Conservation (phyloP, 805 yeast genomes). For the Kodamaea leandrae region DNA sequence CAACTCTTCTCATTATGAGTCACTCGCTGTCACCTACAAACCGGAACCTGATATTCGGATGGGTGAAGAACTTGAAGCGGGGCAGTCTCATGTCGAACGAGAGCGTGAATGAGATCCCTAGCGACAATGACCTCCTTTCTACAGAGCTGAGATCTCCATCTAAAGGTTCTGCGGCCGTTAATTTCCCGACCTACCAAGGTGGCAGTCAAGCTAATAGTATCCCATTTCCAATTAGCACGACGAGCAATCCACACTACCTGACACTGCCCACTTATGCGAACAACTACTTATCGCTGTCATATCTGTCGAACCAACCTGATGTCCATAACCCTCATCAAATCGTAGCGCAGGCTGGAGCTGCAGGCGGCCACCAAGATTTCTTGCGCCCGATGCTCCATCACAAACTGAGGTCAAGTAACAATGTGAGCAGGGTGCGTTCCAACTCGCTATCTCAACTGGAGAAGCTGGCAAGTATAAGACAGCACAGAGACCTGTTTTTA, state of each 20-base stretch:
- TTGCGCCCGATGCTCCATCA: conserved; percentile 49
- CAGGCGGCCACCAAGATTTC: conserved; percentile 21
- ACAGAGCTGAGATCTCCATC: conserved; percentile 16
- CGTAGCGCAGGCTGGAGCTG: conserved; percentile 10
- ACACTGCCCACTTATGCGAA: conserved; percentile 3
- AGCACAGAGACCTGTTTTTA: conserved; percentile 51
- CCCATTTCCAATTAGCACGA: conserved; percentile 12
- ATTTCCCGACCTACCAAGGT: conserved; percentile 8
- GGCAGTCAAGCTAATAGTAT: conserved; percentile 3
- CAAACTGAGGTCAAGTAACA: conserved; percentile 50
- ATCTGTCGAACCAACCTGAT: conserved; percentile 7
- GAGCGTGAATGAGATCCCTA: conserved; percentile 32
- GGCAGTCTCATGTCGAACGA: conserved; percentile 37
- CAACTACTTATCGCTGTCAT: conserved; percentile 6
- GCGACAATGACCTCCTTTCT: conserved; percentile 19
- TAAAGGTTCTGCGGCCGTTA: conserved; percentile 10
- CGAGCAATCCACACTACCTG: conserved; percentile 6
- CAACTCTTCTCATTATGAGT: conserved; percentile 25
- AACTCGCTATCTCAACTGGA: conserved; percentile 33
- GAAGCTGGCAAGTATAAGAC: conserved; percentile 34
- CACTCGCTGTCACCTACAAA: conserved; percentile 35
- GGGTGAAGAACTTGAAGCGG: conserved; percentile 45
- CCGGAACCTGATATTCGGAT: conserved; percentile 40
- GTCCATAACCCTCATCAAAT: conserved; percentile 4
- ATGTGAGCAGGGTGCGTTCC: conserved; percentile 39